Evolutionary conservation across 441 rosid species (phyloP), one percentile per base, ranked within the genome.

Genomic region (Monsonia emarginata): DNA sequence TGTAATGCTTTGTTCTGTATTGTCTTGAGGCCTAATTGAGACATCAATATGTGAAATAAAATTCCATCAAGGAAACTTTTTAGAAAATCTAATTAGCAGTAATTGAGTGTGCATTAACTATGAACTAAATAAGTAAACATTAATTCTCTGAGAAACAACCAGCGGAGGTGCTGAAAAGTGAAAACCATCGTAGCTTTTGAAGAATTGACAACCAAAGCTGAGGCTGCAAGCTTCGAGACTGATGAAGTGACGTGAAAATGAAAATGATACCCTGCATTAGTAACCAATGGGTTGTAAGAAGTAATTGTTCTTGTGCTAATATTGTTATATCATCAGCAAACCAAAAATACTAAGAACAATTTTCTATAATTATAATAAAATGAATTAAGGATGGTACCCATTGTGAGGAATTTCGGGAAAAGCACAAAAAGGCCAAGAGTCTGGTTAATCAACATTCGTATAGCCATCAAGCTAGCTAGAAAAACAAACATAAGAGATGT

Each of bases 1-100:
- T 64, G 16, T 27, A 65, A 64, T 61, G 54, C 62, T 38, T 28
- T 61, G 38, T 26, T 48, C 65, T 66, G 54, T 67, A 72, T 70
- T 79, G 62, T 75, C 28, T 52, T 78, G 50, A 56, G 71, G 24
- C 30, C 2, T 44, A 4, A 28, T 3, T 26, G 60, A 22, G 32
- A 26, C 44, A 34, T 32, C 66, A 68, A 19, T 56, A 24, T 65
- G 66, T 58, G 59, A 22, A 64, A 68, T 61, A 70, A 57, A 36
- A 59, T 36, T 66, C 22, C 30, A 66, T 63, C 60, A 74, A 54
- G 63, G 54, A 61, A 61, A 50, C 56, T 63, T 48, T 66, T 3
- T 19, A 52, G 26, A 31, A 32, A 19, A 52, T 63, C 14, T 63
- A 61, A 22, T 52, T 52, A 9, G 40, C 10, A 11, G 10, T 34